Evolutionary conservation across 495 filamentous ascomycete genomes (phyloP).

Genomic region (Aspergillus indologenus): DNA sequence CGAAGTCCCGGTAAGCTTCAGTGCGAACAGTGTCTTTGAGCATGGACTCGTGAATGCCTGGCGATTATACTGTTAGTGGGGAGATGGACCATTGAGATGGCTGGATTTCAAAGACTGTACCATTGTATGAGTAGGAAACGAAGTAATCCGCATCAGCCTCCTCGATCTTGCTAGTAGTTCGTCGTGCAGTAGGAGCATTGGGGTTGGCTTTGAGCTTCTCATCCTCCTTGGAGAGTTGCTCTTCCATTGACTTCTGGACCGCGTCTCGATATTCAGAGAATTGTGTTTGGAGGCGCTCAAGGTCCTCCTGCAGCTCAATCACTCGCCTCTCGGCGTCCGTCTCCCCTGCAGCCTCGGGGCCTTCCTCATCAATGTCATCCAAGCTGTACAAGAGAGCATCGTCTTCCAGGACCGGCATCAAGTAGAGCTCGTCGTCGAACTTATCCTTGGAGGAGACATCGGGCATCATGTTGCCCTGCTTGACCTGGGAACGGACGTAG

Average conservation of each 20-base stretch:
- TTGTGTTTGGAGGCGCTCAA: conserved; percentile 61
- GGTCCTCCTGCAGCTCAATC: conserved; percentile 63
- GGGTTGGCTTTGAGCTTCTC: conserved; percentile 29
- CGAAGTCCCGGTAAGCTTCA: conserved; percentile 66
- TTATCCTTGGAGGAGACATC: conserved; percentile 53
- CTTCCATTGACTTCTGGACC: conserved; percentile 68
- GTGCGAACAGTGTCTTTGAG: conserved; percentile 71
- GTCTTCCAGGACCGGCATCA: conserved; percentile 85
- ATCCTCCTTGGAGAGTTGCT: conserved; percentile 58
- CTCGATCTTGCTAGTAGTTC: conserved; percentile 24
- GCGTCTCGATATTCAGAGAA: conserved; percentile 68
- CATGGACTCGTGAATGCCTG: conserved; percentile 91
- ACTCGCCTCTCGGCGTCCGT: conserved; percentile 54
- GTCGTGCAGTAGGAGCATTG: conserved; percentile 16
- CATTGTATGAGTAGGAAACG: conserved; percentile 74
- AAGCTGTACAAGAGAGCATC: conserved; percentile 81
- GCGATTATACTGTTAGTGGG: conserved; percentile 13
- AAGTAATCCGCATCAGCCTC: conserved; percentile 67
- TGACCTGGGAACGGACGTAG: conserved; percentile 61
- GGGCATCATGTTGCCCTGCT: conserved; percentile 49
- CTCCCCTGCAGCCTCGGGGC: conserved; percentile 20
- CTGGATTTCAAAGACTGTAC: conserved; percentile 33
- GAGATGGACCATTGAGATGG: background rate
- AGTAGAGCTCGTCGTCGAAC: conserved; percentile 70
- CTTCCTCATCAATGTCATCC: conserved; percentile 62